These are phyloP conservation scores for Penstemon barbatus DNA, from an alignment of 257 asterid genomes.

Conservation along the genomic window DNA sequence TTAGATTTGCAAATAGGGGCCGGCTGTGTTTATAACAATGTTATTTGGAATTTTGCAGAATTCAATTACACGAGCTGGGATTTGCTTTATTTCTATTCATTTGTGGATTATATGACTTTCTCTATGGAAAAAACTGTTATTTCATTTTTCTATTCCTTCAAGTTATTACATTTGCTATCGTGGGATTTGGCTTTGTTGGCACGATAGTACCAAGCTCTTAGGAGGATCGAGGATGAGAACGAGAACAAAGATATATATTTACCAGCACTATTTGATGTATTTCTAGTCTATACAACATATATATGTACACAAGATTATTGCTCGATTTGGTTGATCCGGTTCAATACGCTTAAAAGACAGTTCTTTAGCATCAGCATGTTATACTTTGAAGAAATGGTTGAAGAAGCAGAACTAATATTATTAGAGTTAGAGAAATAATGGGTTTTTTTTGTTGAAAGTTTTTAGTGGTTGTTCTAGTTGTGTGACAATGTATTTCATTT, in stretches of 20 bases:
- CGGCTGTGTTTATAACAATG: too few relatives aligned
- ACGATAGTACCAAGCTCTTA: conserved; percentile 45
- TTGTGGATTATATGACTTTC: conserved; percentile 60
- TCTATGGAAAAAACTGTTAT: conserved; percentile 55
- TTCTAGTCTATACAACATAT: conserved; percentile 34
- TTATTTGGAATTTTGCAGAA: conserved; percentile 33
- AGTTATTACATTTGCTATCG: conserved; percentile 51
- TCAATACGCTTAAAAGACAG: conserved; percentile 14
- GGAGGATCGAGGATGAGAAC: not conserved
- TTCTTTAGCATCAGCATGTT: conserved; percentile 25
- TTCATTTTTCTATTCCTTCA: conserved; percentile 63
- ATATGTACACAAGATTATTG: conserved; percentile 35
- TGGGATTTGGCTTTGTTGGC: conserved; percentile 65
- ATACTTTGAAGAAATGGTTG: conserved; percentile 36
- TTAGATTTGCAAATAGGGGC: not conserved
- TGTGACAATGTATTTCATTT: conserved; percentile 40
- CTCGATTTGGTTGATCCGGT: conserved; percentile 32
- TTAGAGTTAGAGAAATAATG: conserved; percentile 36
- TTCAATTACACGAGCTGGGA: conserved; percentile 52
- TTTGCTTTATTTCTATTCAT: conserved; percentile 54
- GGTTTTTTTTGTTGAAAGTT: conserved; percentile 23
- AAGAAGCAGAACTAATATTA: conserved; percentile 38
- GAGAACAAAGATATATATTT: too few relatives aligned
- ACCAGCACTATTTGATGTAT: not conserved
- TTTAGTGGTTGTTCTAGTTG: conserved; percentile 39